A percentile compares a stretch with the other conserved stretches of the same genome.
phyloP scores from a whole-genome alignment of 2,329 filamentous ascomycete species.

The Pseudocercospora crystallina region DNA sequence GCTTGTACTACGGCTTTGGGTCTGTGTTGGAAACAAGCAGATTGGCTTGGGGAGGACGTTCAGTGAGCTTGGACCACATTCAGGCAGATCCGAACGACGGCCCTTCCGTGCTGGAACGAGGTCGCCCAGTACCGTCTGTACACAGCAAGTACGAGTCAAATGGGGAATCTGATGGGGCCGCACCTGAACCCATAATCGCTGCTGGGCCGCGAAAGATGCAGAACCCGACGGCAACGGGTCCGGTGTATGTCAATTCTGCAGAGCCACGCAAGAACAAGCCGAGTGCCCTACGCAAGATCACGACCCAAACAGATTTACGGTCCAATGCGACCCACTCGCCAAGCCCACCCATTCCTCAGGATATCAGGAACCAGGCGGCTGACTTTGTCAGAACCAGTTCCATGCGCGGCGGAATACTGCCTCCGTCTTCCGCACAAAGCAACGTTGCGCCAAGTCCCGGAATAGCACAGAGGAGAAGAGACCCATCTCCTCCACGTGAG shows the following conservation, averaged over 20 bases:
- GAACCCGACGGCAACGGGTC: constrained; percentile 39
- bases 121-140: constrained; percentile 43
- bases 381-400: constrained; percentile 51
- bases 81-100: constrained; percentile 45
- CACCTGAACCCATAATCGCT: constrained; percentile 81
- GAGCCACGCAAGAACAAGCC: constrained; percentile 19
- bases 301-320: constrained; percentile 34
- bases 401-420: constrained; percentile 33
- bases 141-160: constrained; percentile 40
- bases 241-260: constrained; percentile 34
- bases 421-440: constrained; percentile 49
- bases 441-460: constrained; percentile 53
- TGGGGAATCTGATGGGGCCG: constrained; percentile 67
- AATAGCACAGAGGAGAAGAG: constrained; percentile 37
- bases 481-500: constrained; percentile 44
- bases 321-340: constrained; percentile 20
- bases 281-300: constrained; percentile 32
- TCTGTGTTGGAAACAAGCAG: constrained; percentile 59
- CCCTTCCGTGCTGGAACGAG: constrained; percentile 44
- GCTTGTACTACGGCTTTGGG: constrained; percentile 44
- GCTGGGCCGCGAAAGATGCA: constrained; percentile 66
- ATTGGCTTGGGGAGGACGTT: constrained; percentile 50
- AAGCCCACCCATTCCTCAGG: constrained; percentile 34
- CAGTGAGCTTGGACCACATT: constrained; percentile 73
- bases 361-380: constrained; percentile 48